Conservation (phyloP, 805 yeast genomes). For the Helenozyma rhizophorensis region DNA sequence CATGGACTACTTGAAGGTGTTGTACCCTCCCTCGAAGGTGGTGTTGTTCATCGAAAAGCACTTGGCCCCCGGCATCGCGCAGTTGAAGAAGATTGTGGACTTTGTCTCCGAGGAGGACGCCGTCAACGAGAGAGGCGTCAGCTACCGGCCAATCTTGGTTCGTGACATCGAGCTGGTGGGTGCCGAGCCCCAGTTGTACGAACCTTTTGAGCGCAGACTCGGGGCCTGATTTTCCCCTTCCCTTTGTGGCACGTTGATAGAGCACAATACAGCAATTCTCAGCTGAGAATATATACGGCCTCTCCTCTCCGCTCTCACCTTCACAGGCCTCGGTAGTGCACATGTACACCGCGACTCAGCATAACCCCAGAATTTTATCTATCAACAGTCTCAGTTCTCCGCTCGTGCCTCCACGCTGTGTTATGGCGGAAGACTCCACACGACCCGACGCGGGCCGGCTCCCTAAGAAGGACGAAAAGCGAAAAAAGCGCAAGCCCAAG, state of each 20-base stretch:
- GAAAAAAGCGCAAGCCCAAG: constrained; percentile 1
- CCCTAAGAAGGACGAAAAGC: background rate
- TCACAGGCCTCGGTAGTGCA: constrained; percentile 1
- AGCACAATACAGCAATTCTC: no score
- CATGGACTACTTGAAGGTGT: constrained; percentile 48
- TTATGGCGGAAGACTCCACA: constrained; percentile 1
- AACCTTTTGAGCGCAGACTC: constrained; percentile 14
- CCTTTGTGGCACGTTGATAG: no score
- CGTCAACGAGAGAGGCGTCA: constrained; percentile 36
- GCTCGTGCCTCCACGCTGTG: no score
- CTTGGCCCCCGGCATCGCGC: constrained; percentile 44
- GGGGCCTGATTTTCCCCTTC: constrained; percentile 7
- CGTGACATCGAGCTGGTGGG: constrained; percentile 19
- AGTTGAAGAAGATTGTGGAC: constrained; percentile 50
- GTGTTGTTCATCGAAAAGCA: constrained; percentile 62
- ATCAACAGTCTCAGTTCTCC: no score
- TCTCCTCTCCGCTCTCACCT: no score
- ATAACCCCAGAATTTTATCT: no score
- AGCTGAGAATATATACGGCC: no score
- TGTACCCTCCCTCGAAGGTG: constrained; percentile 64
- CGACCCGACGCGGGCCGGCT: background rate
- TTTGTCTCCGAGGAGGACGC: constrained; percentile 63
- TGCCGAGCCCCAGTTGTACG: constrained; percentile 2
- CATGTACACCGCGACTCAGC: constrained; percentile 3
- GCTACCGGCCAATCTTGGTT: constrained; percentile 23